phyloP scores from a whole-genome alignment of 345 rosid genomes.

The Turritis glabra region DNA sequence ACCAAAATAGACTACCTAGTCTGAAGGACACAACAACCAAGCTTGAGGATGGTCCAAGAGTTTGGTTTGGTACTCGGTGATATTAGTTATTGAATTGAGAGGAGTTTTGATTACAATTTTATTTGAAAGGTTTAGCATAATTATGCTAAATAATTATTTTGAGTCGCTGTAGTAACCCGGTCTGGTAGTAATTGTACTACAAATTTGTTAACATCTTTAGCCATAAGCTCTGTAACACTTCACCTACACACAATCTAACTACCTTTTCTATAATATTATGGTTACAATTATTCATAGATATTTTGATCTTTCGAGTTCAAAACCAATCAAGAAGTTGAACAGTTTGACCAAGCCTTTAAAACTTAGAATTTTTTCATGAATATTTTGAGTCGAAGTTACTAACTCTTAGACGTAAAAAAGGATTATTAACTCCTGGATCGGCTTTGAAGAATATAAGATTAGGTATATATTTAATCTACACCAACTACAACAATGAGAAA shows the following conservation, averaged over 20 bases:
- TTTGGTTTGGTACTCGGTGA: too few relatives aligned
- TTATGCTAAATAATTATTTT: too few relatives aligned
- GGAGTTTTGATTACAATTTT: too few relatives aligned
- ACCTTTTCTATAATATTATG: neutral
- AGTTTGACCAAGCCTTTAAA: neutral
- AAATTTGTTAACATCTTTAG: neutral
- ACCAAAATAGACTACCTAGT: too few relatives aligned
- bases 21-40: too few relatives aligned
- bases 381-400: neutral
- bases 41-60: too few relatives aligned
- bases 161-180: too few relatives aligned
- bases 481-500: conserved; percentile 13
- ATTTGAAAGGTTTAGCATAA: too few relatives aligned
- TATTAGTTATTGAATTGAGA: too few relatives aligned
- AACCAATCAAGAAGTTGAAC: neutral
- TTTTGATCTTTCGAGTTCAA: neutral
- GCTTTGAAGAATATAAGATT: conserved; percentile 10
- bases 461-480: conserved; percentile 8
- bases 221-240: too few relatives aligned
- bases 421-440: neutral
- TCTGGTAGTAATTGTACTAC: too few relatives aligned
- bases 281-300: neutral
- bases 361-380: neutral
- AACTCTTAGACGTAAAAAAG: neutral
- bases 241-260: neutral